A percentile compares a stretch with the other conserved stretches of the same genome.
phyloP scores from a whole-genome alignment of 192 early-diverging fungal species.

The Podochytrium sp. region DNA sequence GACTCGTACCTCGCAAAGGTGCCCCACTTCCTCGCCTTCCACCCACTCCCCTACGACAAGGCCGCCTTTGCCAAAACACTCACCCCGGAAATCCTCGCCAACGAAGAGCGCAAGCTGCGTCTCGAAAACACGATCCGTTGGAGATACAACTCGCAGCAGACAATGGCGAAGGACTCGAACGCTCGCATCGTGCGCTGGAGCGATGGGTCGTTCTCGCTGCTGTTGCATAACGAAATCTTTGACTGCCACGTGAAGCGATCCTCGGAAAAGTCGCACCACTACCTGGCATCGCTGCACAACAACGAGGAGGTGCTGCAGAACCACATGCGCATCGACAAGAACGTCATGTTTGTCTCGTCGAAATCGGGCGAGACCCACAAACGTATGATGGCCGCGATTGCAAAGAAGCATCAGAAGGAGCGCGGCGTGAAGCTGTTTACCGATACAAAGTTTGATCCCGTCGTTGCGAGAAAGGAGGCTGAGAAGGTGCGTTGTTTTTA shows the following conservation, averaged over 20 bases:
- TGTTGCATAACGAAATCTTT: slow-evolving; percentile 77
- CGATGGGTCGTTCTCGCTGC: slow-evolving; percentile 72
- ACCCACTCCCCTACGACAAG: slow-evolving; percentile 67
- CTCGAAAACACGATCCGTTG: slow-evolving; percentile 79
- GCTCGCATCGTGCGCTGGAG: slow-evolving; percentile 79
- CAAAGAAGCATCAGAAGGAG: slow-evolving; percentile 68
- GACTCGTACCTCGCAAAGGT: slow-evolving; percentile 41
- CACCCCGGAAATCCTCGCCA: slow-evolving; percentile 28
- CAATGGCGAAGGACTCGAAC: slow-evolving; percentile 68
- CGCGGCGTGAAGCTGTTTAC: slow-evolving; percentile 67
- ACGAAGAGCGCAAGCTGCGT: slow-evolving; percentile 46
- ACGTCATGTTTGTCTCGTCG: slow-evolving; percentile 69
- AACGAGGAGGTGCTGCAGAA: slow-evolving; percentile 65
- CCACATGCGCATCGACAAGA: slow-evolving; percentile 61
- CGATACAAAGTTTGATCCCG: slow-evolving; percentile 68
- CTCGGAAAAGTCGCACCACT: slow-evolving; percentile 60
- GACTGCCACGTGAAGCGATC: slow-evolving; percentile 62
- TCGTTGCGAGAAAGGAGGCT: slow-evolving; percentile 60
- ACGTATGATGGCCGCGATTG: slow-evolving; percentile 68
- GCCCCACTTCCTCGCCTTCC: slow-evolving; percentile 71
- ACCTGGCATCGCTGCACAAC: slow-evolving; percentile 61
- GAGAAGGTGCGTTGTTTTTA: slow-evolving; percentile 48
- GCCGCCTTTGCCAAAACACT: slow-evolving; percentile 46
- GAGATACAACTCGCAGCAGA: slow-evolving; percentile 48
- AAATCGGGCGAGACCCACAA: slow-evolving; percentile 61